phyloP scores from a whole-genome alignment of 2,329 filamentous ascomycete species.

The Fusarium sarcochroum region DNA sequence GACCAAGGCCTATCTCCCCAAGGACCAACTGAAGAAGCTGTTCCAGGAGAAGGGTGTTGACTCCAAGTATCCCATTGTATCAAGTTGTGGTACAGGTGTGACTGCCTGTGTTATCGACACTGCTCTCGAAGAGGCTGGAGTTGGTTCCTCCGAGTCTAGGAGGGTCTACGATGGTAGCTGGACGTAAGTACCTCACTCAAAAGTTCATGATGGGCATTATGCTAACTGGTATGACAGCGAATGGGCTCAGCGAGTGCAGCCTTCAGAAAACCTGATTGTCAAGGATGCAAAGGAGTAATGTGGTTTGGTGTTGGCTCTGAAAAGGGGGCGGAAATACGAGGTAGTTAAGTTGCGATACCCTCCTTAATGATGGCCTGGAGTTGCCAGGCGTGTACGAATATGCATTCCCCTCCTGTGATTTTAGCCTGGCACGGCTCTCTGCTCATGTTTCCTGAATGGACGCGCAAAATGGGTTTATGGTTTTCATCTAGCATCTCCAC shows the following conservation, averaged over 20 bases:
- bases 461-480: conserved; percentile 29
- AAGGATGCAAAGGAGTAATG: conserved; percentile 60
- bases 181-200: conserved; percentile 78
- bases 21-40: conserved; percentile 78
- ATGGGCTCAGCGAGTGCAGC: conserved; percentile 76
- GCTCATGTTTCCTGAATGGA: conserved; percentile 31
- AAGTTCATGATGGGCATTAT: conserved; percentile 3
- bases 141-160: conserved; percentile 75
- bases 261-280: conserved; percentile 73
- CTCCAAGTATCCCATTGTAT: conserved; percentile 84
- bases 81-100: conserved; percentile 92
- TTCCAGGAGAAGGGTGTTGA: conserved; percentile 87
- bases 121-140: conserved; percentile 83
- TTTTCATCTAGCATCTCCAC: conserved; percentile 40
- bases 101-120: conserved; percentile 93
- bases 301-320: conserved; percentile 23
- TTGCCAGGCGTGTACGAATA: conserved; percentile 49
- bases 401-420: conserved; percentile 45
- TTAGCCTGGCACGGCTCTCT: conserved; percentile 38
- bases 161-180: conserved; percentile 96
- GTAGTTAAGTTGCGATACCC: conserved; percentile 50
- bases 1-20: conserved; percentile 83
- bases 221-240: conserved; percentile 62
- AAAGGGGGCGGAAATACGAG: conserved; percentile 36
- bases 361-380: conserved; percentile 48